A percentile compares a stretch with the other conserved stretches of the same genome.
phyloP scores from a whole-genome alignment of 371 early-diverging fungal species.

The Syncephalastrum monosporum region DNA sequence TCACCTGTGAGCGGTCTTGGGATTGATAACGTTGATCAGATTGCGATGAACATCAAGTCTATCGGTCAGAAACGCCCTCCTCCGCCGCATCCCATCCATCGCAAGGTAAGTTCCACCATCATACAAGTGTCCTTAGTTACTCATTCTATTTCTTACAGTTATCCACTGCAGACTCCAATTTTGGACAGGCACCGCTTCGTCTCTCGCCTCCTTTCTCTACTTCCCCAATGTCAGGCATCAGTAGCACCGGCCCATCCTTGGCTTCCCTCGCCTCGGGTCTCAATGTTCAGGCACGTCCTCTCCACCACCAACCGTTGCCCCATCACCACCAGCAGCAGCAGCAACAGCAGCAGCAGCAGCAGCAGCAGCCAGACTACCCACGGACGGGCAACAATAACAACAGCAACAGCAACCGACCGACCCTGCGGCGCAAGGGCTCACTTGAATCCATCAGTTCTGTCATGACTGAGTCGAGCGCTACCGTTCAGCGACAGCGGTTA shows the following conservation, averaged over 20 bases:
- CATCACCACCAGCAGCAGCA: slow-evolving; percentile 8
- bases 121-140: background rate
- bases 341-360: background rate
- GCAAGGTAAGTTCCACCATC: slow-evolving; percentile 23
- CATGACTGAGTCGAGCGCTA: slow-evolving; percentile 45
- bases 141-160: slow-evolving; percentile 7
- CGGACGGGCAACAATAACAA: slow-evolving; percentile 4
- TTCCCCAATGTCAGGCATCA: slow-evolving; percentile 34
- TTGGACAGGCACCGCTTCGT: slow-evolving; percentile 15
- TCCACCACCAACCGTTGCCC: background rate
- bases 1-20: slow-evolving; percentile 28
- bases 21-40: slow-evolving; percentile 37
- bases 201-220: slow-evolving; percentile 33
- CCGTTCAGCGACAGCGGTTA: slow-evolving; percentile 37
- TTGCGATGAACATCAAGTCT: slow-evolving; percentile 34
- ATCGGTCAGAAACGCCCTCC: slow-evolving; percentile 33
- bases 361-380: slow-evolving; percentile 6
- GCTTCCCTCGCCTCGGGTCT: slow-evolving; percentile 40
- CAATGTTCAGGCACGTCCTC: slow-evolving; percentile 31
- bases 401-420: slow-evolving; percentile 25
- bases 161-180: slow-evolving; percentile 17
- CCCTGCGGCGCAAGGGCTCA: slow-evolving; percentile 41
- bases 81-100: slow-evolving; percentile 16
- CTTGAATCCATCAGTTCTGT: slow-evolving; percentile 40
- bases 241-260: slow-evolving; percentile 30